Evolutionary conservation across 2,329 filamentous ascomycete species (phyloP), one percentile per base, ranked within the genome.

Genomic region (Emmonsiellopsis sp.): DNA sequence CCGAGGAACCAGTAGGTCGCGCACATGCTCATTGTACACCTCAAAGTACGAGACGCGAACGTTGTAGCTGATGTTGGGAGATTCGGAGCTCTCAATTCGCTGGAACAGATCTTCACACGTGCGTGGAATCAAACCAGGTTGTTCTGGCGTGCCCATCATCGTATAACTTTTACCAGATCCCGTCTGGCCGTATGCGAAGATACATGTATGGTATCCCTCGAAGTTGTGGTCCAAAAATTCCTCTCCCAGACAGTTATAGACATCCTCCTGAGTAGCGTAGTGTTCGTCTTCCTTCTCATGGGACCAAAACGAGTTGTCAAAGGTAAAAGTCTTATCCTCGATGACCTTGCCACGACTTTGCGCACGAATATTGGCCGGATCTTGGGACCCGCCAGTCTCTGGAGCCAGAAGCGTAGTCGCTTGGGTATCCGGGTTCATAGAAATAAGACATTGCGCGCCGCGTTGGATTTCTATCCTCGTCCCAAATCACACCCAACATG

Each of bases 181-280:
- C 0, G 93, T 98, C 76, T 98, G 93, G 9, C 93, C 93, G 65
- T 98, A 97, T 56, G 93, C 93, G 67, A 98, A 97, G 62, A 98
- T 98, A 70, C 93, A 98, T 0, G 93, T 98, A 72, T 98, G 92
- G 74, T 98, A 98, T 59, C 93, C 93, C 67, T 96, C 91, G 64
- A 98, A 98, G 74, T 98, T 98, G 79, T 98, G 93, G 70, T 98
- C 93, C 58, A 98, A 80, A 62, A 98, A 97, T 66, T 97, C 93
- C 69, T 96, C 90, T 53, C 93, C 93, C 26, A 98, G 80, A 55
- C 86, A 87, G 65, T 93, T 89, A 77, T 98, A 97, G 53, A 98
- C 86, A 64, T 96, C 88, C 63, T 90, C 88, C 69, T 98, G 93
- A 57, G 86, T 81, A 3, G 93, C 91, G 67, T 96, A 98, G 72